Conservation (phyloP, 768 basidiomycete genomes). For the Coprinopsis sp. region DNA sequence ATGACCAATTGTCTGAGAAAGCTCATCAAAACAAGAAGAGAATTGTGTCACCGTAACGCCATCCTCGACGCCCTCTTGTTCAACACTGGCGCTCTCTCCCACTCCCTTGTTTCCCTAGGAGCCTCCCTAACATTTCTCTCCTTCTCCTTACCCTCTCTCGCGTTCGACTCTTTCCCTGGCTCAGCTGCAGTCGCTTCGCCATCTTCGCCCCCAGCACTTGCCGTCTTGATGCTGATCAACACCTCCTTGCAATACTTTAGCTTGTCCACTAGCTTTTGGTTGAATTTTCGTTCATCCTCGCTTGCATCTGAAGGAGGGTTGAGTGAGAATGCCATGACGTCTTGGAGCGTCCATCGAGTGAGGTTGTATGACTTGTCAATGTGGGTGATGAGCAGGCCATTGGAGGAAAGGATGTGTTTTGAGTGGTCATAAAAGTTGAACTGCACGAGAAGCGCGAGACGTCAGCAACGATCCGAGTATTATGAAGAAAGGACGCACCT, state of each 20-base stretch:
- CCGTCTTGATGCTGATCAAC: conserved; percentile 61
- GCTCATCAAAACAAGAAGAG: too few species aligned
- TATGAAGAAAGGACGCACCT: conserved; percentile 47
- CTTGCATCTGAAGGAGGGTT: conserved; percentile 35
- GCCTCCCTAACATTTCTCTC: too few species aligned
- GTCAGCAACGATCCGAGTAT: conserved; percentile 1
- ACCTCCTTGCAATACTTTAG: conserved; percentile 87
- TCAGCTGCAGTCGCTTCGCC: not conserved
- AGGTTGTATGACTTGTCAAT: conserved; percentile 87
- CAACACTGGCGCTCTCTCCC: not conserved
- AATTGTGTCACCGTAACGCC: too few species aligned
- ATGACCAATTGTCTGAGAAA: too few species aligned
- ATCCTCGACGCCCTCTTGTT: not conserved
- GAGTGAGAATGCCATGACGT: conserved; percentile 58
- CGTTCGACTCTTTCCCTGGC: conserved; percentile 6
- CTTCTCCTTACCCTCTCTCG: not conserved
- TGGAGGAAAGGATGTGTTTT: conserved; percentile 83
- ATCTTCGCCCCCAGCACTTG: conserved; percentile 34
- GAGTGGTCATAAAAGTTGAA: conserved; percentile 99
- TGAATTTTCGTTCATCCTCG: conserved; percentile 54
- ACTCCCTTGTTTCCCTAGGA: too few species aligned
- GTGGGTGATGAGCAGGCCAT: conserved; percentile 77
- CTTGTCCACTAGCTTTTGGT: conserved; percentile 67
- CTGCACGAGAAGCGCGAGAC: too few species aligned
- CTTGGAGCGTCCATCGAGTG: conserved; percentile 66